phyloP scores from a whole-genome alignment of 2,329 filamentous ascomycete species.

The Ceratocystis smalleyi region DNA sequence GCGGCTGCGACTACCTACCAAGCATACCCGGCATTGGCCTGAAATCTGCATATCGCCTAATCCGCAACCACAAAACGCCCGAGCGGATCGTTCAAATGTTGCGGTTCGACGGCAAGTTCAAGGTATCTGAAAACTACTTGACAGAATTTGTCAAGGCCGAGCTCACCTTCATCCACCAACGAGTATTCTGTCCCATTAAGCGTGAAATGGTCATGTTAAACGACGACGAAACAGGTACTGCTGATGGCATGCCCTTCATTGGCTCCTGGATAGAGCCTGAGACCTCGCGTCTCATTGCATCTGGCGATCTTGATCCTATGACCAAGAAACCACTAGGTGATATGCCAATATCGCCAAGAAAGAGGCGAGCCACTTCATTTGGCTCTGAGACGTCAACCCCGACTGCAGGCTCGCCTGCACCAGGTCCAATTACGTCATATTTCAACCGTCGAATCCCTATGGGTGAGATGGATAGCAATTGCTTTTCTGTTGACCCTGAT shows the following conservation, averaged over 20 bases:
- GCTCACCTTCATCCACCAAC: constrained; percentile 82
- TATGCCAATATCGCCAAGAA: constrained; percentile 25
- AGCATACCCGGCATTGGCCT: constrained; percentile 74
- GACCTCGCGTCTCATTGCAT: constrained; percentile 58
- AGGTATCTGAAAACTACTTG: constrained; percentile 66
- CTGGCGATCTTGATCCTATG: constrained; percentile 74
- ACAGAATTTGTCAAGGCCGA: constrained; percentile 74
- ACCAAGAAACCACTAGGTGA: constrained; percentile 52
- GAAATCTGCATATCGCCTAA: constrained; percentile 81
- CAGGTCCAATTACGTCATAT: constrained; percentile 34
- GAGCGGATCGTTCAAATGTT: constrained; percentile 69
- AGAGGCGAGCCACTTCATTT: constrained; percentile 8
- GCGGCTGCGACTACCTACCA: constrained; percentile 88
- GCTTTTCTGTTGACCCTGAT: constrained; percentile 38
- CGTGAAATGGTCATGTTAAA: constrained; percentile 62
- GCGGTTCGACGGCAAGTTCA: constrained; percentile 76
- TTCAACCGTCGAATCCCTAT: constrained; percentile 38
- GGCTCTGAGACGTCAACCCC: constrained; percentile 18
- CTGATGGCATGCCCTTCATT: constrained; percentile 65
- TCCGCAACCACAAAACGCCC: constrained; percentile 77
- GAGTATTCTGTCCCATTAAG: constrained; percentile 71
- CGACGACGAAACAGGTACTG: constrained; percentile 43
- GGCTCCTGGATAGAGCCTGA: constrained; percentile 55
- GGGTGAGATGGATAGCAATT: constrained; percentile 48
- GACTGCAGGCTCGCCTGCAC: constrained; percentile 19